Base-by-base conservation (phyloP, 306 rosid genomes). In the Hippophae rhamnoides region DNA sequence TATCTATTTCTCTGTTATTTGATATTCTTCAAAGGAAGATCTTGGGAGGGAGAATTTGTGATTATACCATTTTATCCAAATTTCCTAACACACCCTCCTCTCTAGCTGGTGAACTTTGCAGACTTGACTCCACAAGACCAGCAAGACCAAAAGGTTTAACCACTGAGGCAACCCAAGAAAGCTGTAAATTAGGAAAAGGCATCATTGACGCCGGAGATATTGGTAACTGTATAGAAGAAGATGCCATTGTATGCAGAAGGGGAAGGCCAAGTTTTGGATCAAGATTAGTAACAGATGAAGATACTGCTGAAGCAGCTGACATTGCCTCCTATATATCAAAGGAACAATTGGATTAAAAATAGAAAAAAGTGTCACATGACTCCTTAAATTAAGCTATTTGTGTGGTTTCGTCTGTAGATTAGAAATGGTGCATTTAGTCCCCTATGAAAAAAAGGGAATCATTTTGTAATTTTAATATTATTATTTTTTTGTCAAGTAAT, bases 61-160 rank as follows among this genome's bases (percentile, higher is more conserved):
- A n/a, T n/a, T n/a, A n/a, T n/a, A n/a, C n/a, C n/a, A n/a, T n/a
- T n/a, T n/a, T n/a, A n/a, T n/a, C n/a, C n/a, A n/a, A n/a, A n/a
- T n/a, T n/a, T n/a, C n/a, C n/a, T n/a, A n/a, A n/a, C n/a, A n/a
- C 99, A 12, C 99, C 99, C 78, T 93, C 99, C 78, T 93, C 99
- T 78, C 99, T 83, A 67, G 96, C 95, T 10, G 99, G 99, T 77
- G 99, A 93, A 65, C 81, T 64, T 25, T 88, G 96, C 83, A 86
- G 70, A 72, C 85, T 82, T 72, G 84, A 71, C 72, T 92, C 99
- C 38, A 72, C 52, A 67, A 84, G 63, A 68, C 79, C 73, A 70
- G 75, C 70, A 64, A 76, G 94, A 67, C 68, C 77, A 54, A 76
- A 63, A 64, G 94, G 76, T 70, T 88, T 88, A 45, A 72, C 88